Evolutionary conservation across 192 early-diverging fungal genomes (phyloP).

Genomic region (Coemansia sp.): DNA sequence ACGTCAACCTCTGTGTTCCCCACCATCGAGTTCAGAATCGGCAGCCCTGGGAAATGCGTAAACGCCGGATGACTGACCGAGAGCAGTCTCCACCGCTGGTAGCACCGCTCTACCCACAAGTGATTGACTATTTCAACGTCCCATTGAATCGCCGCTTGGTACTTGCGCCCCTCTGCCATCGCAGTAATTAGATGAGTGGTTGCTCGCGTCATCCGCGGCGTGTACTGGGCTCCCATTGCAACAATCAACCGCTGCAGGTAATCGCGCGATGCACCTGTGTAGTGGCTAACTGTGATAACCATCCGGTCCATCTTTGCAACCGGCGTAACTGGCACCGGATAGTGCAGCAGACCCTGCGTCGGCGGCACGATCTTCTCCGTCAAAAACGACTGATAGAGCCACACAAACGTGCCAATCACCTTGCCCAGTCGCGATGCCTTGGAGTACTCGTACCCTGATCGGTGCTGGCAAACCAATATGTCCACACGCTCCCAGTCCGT

Average conservation of each 20-base stretch:
- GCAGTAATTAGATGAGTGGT: slow-evolving; percentile 80
- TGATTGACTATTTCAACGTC: slow-evolving; percentile 75
- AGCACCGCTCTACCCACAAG: slow-evolving; percentile 82
- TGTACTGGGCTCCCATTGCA: slow-evolving; percentile 63
- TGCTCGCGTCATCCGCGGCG: slow-evolving; percentile 57
- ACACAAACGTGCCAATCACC: slow-evolving; percentile 48
- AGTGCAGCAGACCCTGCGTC: slow-evolving; percentile 42
- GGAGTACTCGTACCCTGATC: slow-evolving; percentile 48
- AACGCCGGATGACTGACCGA: slow-evolving; percentile 58
- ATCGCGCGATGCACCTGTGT: slow-evolving; percentile 61
- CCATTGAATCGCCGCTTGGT: slow-evolving; percentile 59
- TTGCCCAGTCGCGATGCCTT: slow-evolving; percentile 54
- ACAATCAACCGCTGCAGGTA: slow-evolving; percentile 64
- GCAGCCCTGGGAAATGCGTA: slow-evolving; percentile 53
- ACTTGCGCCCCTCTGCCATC: slow-evolving; percentile 65
- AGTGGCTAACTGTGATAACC: slow-evolving; percentile 68
- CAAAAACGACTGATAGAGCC: slow-evolving; percentile 43
- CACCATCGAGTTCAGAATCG: slow-evolving; percentile 56
- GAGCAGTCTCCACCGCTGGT: slow-evolving; percentile 59
- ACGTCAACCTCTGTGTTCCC: slow-evolving; percentile 51
- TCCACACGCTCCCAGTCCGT: slow-evolving; percentile 42
- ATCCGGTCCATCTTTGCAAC: slow-evolving; percentile 33
- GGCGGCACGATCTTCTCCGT: slow-evolving; percentile 24
- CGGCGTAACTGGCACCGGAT: slow-evolving; percentile 25
- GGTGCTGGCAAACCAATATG: slow-evolving; percentile 47